Conservation (phyloP, 2,329 filamentous ascomycete genomes). For the Fusarium sp. region DNA sequence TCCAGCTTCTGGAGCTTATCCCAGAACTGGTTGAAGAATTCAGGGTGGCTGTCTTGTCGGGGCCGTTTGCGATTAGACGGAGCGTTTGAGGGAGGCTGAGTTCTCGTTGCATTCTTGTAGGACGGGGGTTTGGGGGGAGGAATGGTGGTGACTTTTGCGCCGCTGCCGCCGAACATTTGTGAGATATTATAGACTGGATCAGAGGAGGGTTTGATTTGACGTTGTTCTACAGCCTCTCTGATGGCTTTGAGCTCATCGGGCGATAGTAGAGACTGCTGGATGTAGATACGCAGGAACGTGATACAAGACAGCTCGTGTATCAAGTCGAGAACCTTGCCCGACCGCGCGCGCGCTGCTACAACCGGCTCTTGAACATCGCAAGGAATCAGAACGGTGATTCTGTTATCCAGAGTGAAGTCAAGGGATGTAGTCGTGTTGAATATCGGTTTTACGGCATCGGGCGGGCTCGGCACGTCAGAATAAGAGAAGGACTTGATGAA, state of each 20-base stretch:
- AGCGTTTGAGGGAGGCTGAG: neutral
- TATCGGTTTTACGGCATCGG: neutral
- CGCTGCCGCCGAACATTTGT: neutral
- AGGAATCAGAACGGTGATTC: conserved; percentile 1
- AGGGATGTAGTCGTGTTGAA: neutral
- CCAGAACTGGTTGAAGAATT: neutral
- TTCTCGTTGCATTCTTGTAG: neutral
- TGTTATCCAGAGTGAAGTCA: neutral
- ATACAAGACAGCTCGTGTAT: neutral
- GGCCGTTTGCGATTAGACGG: neutral
- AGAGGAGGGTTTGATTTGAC: neutral
- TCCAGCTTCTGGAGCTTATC: conserved; percentile 13
- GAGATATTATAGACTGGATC: neutral
- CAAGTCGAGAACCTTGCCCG: conserved; percentile 3
- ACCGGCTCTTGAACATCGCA: conserved; percentile 1
- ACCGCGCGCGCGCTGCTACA: neutral
- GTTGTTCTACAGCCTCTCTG: neutral
- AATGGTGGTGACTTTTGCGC: neutral
- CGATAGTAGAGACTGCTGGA: neutral
- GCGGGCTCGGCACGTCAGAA: neutral
- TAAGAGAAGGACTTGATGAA: conserved; percentile 1
- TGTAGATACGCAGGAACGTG: neutral
- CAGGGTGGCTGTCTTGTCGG: conserved; percentile 3
- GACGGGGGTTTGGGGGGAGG: neutral
- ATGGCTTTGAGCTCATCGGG: neutral